A percentile compares a stretch with the other conserved stretches of the same genome.
These are phyloP conservation scores for Rhizopogon rudus DNA, from an alignment of 768 basidiomycete genomes.

Conservation along the genomic window DNA sequence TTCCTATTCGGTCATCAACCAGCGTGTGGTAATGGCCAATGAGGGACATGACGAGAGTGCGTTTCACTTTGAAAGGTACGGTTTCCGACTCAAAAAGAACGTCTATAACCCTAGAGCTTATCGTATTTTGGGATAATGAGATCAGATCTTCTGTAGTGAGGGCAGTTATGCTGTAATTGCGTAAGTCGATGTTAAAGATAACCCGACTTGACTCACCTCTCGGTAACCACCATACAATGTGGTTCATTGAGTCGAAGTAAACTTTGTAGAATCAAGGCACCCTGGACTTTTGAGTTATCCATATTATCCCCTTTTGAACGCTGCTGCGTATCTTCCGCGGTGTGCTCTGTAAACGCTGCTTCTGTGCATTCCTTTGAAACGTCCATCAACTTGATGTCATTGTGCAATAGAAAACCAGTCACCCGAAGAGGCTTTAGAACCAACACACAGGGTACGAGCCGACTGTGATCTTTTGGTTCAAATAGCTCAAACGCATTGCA, in stretches of 20 bases:
- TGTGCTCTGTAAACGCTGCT: conserved; percentile 6
- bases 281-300: conserved; percentile 60
- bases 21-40: conserved; percentile 76
- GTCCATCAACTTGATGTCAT: conserved; percentile 15
- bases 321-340: conserved; percentile 5
- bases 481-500: conserved; percentile 54
- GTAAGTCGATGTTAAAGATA: conserved; percentile 5
- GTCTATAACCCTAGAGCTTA: conserved; percentile 76
- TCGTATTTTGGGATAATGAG: conserved; percentile 56
- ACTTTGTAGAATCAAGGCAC: conserved; percentile 81
- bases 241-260: conserved; percentile 65
- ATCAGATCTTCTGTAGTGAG: conserved; percentile 58
- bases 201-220: conserved; percentile 46
- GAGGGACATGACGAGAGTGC: conserved; percentile 67
- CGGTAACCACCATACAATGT: conserved; percentile 61
- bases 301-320: conserved; percentile 11
- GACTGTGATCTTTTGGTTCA: conserved; percentile 40
- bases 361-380: conserved; percentile 18
- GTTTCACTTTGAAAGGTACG: conserved; percentile 58
- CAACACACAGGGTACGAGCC: conserved; percentile 67
- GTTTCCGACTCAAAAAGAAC: conserved; percentile 64
- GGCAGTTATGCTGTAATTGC: conserved; percentile 45
- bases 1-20: conserved; percentile 88
- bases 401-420: background rate
- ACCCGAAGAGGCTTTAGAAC: conserved; percentile 46